Evolutionary conservation across 2,329 filamentous ascomycete genomes (phyloP), one percentile per base, ranked within the genome.

Genomic region (Ascochyta rabiei): DNA sequence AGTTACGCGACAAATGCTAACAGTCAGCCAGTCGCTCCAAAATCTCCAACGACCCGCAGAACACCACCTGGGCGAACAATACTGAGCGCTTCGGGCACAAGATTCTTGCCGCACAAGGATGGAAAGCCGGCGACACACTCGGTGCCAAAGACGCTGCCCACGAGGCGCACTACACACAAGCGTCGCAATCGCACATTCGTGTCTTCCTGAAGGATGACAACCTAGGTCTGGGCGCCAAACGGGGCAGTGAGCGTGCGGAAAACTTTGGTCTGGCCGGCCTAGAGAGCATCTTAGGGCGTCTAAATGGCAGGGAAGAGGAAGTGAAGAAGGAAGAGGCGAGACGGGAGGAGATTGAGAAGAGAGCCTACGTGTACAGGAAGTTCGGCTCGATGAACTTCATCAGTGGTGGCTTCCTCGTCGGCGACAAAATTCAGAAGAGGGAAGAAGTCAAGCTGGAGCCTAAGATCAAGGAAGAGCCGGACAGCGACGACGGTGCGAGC

Each of bases 21-120:
- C 53, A 18, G 30, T 21, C 48, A 24, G 56, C 62, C 64, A 86
- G 83, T 67, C 81, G 79, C 66, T 82, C 82, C 42, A 96, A 93
- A 78, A 87, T 98, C 71, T 89, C 89, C 63, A 84, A 89, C 73
- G 95, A 99, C 77, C 95, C 95, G 7, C 97, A 98, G 79, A 99
- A 98, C 76, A 96, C 91, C 42, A 86, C 85, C 82, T 99, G 95
- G 95, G 87, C 89, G 52, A 87, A 88, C 68, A 89, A 93, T 72
- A 90, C 89, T 61, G 84, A 84, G 52, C 88, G 86, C 48, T 98
- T 95, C 74, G 95, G 95, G 64, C 93, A 96, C 75, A 90, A 87
- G 71, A 93, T 98, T 64, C 86, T 99, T 70, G 86, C 88, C 44
- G 82, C 89, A 15, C 92, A 97, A 69, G 95, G 95, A 61, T 99